These are phyloP conservation scores for Tuber borchii DNA, from an alignment of 495 filamentous ascomycete genomes.

Conservation along the genomic window DNA sequence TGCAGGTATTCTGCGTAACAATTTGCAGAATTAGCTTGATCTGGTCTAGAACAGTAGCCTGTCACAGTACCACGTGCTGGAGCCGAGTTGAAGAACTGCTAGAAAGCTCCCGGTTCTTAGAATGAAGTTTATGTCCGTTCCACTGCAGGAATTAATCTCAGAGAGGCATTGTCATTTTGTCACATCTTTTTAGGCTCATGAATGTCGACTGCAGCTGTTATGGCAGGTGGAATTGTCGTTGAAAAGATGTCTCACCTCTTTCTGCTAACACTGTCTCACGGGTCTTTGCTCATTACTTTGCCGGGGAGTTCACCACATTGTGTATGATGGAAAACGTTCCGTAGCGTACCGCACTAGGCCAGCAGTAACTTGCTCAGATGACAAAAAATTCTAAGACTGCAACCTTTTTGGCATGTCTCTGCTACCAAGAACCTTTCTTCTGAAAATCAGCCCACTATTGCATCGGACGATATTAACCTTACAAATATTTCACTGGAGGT, in stretches of 20 bases:
- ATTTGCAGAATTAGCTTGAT: background rate
- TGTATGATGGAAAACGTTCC: background rate
- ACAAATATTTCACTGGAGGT: background rate
- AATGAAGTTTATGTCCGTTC: background rate
- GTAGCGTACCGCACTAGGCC: background rate
- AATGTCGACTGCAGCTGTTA: background rate
- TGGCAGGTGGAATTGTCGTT: background rate
- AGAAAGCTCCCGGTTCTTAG: background rate
- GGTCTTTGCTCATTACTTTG: background rate
- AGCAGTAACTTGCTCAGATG: background rate
- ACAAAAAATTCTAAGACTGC: background rate
- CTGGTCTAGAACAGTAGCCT: background rate
- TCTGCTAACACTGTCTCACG: background rate
- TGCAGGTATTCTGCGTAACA: background rate
- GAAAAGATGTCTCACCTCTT: background rate
- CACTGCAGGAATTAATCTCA: background rate
- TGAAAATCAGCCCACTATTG: background rate
- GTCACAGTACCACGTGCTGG: background rate
- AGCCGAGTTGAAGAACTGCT: background rate
- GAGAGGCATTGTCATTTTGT: background rate
- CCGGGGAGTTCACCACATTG: background rate
- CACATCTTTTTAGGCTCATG: background rate
- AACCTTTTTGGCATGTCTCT: background rate
- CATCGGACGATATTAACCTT: background rate
- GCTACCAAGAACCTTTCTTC: background rate